A percentile compares a stretch with the other conserved stretches of the same genome.
These are phyloP conservation scores for Kockiozyma suomiensis DNA, from an alignment of 805 yeast genomes.

Conservation along the genomic window DNA sequence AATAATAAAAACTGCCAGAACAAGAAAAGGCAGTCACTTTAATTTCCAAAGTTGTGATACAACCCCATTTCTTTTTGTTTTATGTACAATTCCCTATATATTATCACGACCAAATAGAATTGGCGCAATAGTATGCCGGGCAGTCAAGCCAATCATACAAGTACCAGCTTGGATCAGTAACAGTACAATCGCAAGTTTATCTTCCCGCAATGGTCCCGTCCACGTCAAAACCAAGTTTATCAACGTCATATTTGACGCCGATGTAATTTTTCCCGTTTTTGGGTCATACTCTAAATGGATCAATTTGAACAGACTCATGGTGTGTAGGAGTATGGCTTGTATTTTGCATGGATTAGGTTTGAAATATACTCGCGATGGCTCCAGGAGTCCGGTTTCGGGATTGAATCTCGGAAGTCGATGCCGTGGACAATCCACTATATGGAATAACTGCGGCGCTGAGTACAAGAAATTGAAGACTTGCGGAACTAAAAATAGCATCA, in stretches of 20 bases:
- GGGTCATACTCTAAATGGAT: slow-evolving; percentile 48
- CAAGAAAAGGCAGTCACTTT: neutral
- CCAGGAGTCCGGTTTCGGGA: slow-evolving; percentile 65
- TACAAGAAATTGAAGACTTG: slow-evolving; percentile 89
- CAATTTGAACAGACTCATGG: slow-evolving; percentile 55
- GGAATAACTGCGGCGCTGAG: slow-evolving; percentile 89
- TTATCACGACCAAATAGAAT: slow-evolving; percentile 90
- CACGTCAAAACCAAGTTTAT: slow-evolving; percentile 81
- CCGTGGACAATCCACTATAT: slow-evolving; percentile 89
- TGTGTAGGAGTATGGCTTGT: slow-evolving; percentile 43
- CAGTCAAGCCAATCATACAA: slow-evolving; percentile 59
- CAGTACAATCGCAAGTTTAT: slow-evolving; percentile 62
- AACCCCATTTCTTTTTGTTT: neutral
- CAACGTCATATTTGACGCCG: slow-evolving; percentile 80
- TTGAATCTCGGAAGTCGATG: slow-evolving; percentile 87
- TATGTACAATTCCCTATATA: slow-evolving; percentile 14
- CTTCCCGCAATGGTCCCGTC: slow-evolving; percentile 91
- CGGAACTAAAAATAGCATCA: slow-evolving; percentile 81
- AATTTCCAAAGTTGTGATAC: neutral
- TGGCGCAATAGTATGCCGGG: slow-evolving; percentile 86
- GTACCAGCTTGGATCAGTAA: slow-evolving; percentile 54
- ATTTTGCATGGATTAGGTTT: slow-evolving; percentile 32
- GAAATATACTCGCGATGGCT: slow-evolving; percentile 59
- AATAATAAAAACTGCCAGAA: neutral
- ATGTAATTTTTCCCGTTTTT: slow-evolving; percentile 41